Base-by-base conservation (phyloP, 192 early-diverging fungal species). In the Backusella australiensis region DNA sequence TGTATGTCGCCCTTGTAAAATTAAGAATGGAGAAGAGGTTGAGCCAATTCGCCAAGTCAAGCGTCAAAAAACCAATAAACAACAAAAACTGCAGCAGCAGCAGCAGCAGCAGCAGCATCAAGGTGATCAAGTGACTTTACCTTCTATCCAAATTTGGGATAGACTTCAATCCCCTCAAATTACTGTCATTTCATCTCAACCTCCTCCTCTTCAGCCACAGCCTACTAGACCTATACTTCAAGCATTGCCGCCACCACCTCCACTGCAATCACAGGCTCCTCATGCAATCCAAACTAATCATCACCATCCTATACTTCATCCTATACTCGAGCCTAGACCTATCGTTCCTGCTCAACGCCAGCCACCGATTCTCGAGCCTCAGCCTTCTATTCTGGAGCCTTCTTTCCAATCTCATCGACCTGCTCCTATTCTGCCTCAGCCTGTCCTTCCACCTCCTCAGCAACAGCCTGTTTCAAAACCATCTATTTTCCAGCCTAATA, bases 1-100 rank as follows among this genome's bases (percentile, higher is more conserved):
- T 81, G 77, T 85, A 4, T 91, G 90, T 75, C 69, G 74, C 9
- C 34, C 75, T 32, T 91, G 90, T 71, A 67, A 76, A 52, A 36
- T 73, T 38, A 14, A 75, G 49, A 74, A 71, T 49, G 32, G 29
- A 34, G 46, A 69, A 36, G 67, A 75, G 11, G 63, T 71, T 14
- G 67, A 49, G 29, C 26, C 7, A 32, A 12, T 17, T 32, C 70
- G 26, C 0, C 42, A n/a, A 71, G 2, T 68, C 35, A 71, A 44
- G 29, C 21, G 21, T 19, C 44, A 49, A 49, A 71, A 49, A 32
- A 71, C 14, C 11, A 29, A 71, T 49, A 23, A 42, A 14, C 12
- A 36, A 35, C 21, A 63, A 29, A 6, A 9, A 4, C 5, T 17
- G 21, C 52, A 53, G 21, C 6, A n/a, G 0, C n/a, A 53, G 15